Conservation (phyloP, 2,329 filamentous ascomycete genomes). For the Phyllosticta citribraziliensis region DNA sequence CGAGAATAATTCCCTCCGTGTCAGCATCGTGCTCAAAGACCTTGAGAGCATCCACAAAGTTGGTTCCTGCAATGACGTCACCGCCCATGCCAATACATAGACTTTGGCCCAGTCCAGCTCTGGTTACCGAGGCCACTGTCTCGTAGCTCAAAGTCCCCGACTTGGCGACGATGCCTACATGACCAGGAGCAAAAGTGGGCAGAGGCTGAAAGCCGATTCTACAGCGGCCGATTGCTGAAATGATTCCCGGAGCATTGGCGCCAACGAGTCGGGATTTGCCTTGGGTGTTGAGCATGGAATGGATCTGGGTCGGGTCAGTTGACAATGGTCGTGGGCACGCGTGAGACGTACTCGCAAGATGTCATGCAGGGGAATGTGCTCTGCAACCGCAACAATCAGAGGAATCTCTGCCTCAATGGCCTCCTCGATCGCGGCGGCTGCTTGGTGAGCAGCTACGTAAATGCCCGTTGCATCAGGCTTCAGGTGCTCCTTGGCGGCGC, state of each 20-base stretch:
- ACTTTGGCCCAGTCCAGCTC: constrained; percentile 67
- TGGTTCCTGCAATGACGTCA: constrained; percentile 64
- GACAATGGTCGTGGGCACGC: background rate
- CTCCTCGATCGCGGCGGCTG: constrained; percentile 64
- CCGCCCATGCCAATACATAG: constrained; percentile 70
- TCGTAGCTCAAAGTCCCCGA: constrained; percentile 75
- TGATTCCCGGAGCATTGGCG: constrained; percentile 74
- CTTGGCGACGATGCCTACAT: constrained; percentile 68
- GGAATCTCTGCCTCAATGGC: constrained; percentile 71
- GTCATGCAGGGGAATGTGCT: constrained; percentile 71
- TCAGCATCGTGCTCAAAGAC: constrained; percentile 57
- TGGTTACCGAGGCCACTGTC: constrained; percentile 63
- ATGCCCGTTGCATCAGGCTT: constrained; percentile 71
- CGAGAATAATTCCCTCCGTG: constrained; percentile 61
- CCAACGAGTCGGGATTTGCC: constrained; percentile 64
- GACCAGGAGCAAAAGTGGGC: constrained; percentile 58
- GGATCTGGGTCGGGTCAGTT: constrained; percentile 38
- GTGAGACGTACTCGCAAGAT: constrained; percentile 52
- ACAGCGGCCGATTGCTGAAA: constrained; percentile 61
- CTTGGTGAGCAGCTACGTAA: constrained; percentile 68
- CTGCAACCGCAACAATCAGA: constrained; percentile 67
- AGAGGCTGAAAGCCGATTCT: constrained; percentile 69
- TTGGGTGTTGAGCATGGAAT: constrained; percentile 62
- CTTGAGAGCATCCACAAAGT: constrained; percentile 59
- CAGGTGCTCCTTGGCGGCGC: constrained; percentile 56